Evolutionary conservation across 768 basidiomycete genomes (phyloP).

Genomic region (Podaxis carcinomalis): DNA sequence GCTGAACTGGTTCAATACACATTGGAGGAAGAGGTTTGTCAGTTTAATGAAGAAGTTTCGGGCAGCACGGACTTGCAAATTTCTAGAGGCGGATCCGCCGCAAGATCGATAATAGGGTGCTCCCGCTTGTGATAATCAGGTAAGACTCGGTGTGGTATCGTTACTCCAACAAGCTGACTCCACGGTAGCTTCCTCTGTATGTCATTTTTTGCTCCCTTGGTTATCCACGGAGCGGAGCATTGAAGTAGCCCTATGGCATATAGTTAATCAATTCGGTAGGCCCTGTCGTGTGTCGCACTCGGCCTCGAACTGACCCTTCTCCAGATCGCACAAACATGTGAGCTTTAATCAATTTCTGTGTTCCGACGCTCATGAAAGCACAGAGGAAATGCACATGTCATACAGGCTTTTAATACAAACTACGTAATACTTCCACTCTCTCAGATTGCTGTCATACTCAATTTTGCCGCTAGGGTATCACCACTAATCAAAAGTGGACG

Average conservation of each 20-base stretch:
- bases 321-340: conserved; percentile 57
- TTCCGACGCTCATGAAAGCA: neutral
- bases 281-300: neutral
- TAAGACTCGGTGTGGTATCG: conserved; percentile 15
- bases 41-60: neutral
- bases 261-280: conserved; percentile 47
- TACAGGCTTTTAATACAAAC: conserved; percentile 47
- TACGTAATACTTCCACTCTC: conserved; percentile 32
- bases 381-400: conserved; percentile 55
- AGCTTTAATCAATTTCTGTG: conserved; percentile 3
- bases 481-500: conserved; percentile 52
- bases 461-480: conserved; percentile 34
- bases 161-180: neutral
- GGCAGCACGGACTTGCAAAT: neutral
- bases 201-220: conserved; percentile 27
- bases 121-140: conserved; percentile 49
- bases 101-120: conserved; percentile 49
- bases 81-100: conserved; percentile 36
- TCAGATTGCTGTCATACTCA: neutral
- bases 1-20: conserved; percentile 45
- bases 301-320: neutral
- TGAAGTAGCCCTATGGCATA: conserved; percentile 12
- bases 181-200: conserved; percentile 21
- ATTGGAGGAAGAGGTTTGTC: conserved; percentile 42
- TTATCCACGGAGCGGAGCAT: neutral